These are phyloP conservation scores for Aspergillus novoparasiticus DNA, from an alignment of 2,329 filamentous ascomycete genomes.

Conservation along the genomic window DNA sequence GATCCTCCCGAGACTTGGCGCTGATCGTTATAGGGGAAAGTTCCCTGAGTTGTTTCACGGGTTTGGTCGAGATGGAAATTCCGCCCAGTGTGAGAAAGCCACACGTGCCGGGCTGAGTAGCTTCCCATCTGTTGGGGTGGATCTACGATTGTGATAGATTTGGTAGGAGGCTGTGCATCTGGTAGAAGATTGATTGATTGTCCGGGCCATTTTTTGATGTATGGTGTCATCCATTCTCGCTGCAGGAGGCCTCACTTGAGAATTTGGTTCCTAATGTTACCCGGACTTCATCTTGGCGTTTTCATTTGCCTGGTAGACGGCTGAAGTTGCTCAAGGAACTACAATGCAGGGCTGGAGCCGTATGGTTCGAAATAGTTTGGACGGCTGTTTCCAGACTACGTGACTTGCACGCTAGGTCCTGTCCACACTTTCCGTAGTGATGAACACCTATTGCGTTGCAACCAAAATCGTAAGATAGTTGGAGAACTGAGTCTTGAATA, in stretches of 20 bases:
- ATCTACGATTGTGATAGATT: not conserved
- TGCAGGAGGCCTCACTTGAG: not conserved
- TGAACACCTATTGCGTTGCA: not conserved
- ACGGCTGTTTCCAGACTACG: not conserved
- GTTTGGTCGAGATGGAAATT: not conserved
- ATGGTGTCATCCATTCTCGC: not conserved
- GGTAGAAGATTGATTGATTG: not conserved
- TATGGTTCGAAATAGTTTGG: not conserved
- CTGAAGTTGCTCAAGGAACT: not conserved
- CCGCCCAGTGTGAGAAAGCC: not conserved
- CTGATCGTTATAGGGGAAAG: not conserved
- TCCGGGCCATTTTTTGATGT: not conserved
- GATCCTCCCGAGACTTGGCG: constrained; percentile 1
- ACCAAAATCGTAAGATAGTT: constrained; percentile 1
- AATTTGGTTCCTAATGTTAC: not conserved
- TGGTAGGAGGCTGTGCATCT: not conserved
- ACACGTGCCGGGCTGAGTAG: not conserved
- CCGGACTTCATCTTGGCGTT: not conserved
- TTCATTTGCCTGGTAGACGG: not conserved
- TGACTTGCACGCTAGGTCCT: not conserved
- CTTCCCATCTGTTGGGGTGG: not conserved
- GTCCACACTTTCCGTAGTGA: not conserved
- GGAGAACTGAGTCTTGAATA: constrained; percentile 12
- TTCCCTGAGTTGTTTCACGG: not conserved
- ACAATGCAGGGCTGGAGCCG: not conserved